Conservation (phyloP, 176 grass and related monocot species). For the Zea mays region Zm-B73-REFERENCE-NAM-5.0 NC_050099.1:239979501-239980000, state of each 20-base stretch:
- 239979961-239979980: neutral
- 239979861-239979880: conserved; percentile 12
- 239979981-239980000: neutral
- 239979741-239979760: conserved; percentile 37
- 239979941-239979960: conserved; percentile 20
- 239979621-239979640: too few species aligned
- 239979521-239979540: conserved; percentile 11
- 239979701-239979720: too few species aligned
- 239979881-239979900: conserved; percentile 55
- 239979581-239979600: too few species aligned
- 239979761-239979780: conserved; percentile 51
- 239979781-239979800: conserved; percentile 9
- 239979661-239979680: too few species aligned
- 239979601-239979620: too few species aligned
- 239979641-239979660: too few species aligned
- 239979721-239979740: too few species aligned
- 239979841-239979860: conserved; percentile 48
- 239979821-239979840: neutral
- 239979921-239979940: conserved; percentile 39
- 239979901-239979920: conserved; percentile 16
- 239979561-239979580: too few species aligned
- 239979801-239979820: neutral
- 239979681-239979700: too few species aligned
- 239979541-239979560: conserved; percentile 46
- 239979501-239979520: neutral